Conservation (phyloP, 2,329 filamentous ascomycete species). For the Pezicula carpinea region DNA sequence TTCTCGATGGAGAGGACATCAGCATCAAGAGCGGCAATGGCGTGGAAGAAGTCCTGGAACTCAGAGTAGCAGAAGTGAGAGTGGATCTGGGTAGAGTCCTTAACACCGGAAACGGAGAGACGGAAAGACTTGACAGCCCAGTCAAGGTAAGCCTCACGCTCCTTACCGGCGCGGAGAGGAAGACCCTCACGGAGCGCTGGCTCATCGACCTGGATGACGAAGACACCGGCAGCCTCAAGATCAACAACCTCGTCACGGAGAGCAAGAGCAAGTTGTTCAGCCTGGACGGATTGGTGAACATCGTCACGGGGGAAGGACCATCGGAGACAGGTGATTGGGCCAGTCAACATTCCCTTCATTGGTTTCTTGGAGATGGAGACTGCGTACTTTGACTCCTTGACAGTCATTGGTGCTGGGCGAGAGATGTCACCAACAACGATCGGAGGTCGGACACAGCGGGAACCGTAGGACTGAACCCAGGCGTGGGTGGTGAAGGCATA, state of each 20-base stretch:
- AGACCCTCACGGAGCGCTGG: conserved; percentile 99
- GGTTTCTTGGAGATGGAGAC: conserved; percentile 95
- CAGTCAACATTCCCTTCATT: conserved; percentile 99
- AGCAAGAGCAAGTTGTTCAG: conserved; percentile 95
- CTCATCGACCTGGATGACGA: conserved; percentile 99
- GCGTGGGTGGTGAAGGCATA: conserved; percentile 99
- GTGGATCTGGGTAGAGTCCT: conserved; percentile 98
- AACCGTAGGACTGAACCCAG: conserved; percentile 98
- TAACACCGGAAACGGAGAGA: conserved; percentile 86
- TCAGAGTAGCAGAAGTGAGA: conserved; percentile 99
- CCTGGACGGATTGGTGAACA: conserved; percentile 97
- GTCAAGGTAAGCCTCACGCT: conserved; percentile 93
- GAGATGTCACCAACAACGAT: conserved; percentile 99
- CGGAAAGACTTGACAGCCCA: conserved; percentile 99
- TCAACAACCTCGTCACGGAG: conserved; percentile 98
- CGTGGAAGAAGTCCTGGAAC: conserved; percentile 99
- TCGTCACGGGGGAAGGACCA: conserved; percentile 99
- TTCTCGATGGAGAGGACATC: conserved; percentile 99
- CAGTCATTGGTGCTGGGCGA: conserved; percentile 93
- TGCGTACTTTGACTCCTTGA: conserved; percentile 99
- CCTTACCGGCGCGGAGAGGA: conserved; percentile 86
- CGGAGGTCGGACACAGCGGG: conserved; percentile 94
- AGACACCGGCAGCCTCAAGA: conserved; percentile 93
- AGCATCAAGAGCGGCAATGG: conserved; percentile 94
- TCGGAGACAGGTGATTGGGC: conserved; percentile 95